Base-by-base conservation (phyloP, 2,329 filamentous ascomycete genomes). In the Aspergillus transmontanensis region DNA sequence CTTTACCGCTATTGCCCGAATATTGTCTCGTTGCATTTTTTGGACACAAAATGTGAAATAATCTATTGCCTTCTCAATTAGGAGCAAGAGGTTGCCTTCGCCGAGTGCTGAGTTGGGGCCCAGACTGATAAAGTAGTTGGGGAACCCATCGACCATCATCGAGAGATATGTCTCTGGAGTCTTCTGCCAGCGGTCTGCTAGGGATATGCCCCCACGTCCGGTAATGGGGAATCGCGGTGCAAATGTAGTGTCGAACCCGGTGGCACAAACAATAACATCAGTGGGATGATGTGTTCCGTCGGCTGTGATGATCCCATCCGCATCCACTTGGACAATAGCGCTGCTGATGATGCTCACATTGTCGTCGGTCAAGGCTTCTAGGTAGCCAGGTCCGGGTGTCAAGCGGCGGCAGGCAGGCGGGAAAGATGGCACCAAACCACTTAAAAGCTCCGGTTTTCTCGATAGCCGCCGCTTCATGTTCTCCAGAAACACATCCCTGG, bases 261-360 rank as follows among this genome's bases (percentile, higher is more conserved):
- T 79, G 10, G 77, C 77, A 59, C 77, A 79, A 34, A 76, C 71
- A 10, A 79, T 65, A n/a, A 75, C 69, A 50, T 79, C 76, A 6
- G 74, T 69, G 6, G 71, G 65, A 56, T 73, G 69, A 57, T 76
- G 74, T 21, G 68, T 70, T 5, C 76, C 76, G 48, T 79, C 77
- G 3, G 69, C 72, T 0, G 73, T 76, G 26, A 75, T 63, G 21
- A 80, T 75, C 5, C 76, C 75, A 1, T 68, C 67, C 26, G 68
- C 67, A 30, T 73, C 70, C 16, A 78, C 66, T 14, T 68, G 79
- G 23, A 78, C 79, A 68, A 90, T 90, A 0, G 76, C 80, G 0
- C 81, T 83, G 19, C 79, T 81, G 69, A 90, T 85, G 64, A 87
- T 84, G 4, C 84, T 81, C 1, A 89, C 87, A 60, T 90, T 89